A percentile compares a stretch with the other conserved stretches of the same genome.
Evolutionary conservation across 179 eudicot genomes (phyloP).

Genomic region (Gypsophila paniculata): DNA sequence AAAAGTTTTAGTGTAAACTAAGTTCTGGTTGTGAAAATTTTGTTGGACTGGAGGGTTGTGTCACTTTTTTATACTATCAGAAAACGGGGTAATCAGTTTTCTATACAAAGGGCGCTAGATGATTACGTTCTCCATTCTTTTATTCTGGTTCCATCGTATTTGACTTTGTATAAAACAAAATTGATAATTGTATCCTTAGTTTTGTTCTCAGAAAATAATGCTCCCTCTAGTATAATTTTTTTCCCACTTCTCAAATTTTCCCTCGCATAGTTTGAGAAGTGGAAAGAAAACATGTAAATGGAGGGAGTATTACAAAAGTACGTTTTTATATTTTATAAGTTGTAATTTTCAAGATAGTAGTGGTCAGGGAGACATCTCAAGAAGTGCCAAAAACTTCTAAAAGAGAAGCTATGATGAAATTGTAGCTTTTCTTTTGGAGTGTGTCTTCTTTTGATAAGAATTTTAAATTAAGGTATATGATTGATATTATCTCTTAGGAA

Average conservation of each 20-base stretch:
- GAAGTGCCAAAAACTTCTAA: neutral
- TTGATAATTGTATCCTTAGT: neutral
- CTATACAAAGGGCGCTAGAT: neutral
- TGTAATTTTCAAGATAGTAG: neutral
- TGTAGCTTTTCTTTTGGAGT: too few species aligned
- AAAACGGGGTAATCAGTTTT: neutral
- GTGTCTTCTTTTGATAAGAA: too few species aligned
- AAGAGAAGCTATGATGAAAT: neutral
- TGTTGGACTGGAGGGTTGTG: too few species aligned
- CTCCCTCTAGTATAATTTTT: too few species aligned
- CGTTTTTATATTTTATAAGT: too few species aligned
- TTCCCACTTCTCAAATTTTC: too few species aligned
- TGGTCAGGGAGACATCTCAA: neutral
- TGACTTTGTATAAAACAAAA: neutral
- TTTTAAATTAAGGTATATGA: neutral
- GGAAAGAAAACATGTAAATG: too few species aligned
- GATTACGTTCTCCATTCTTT: neutral
- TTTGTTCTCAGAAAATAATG: too few species aligned
- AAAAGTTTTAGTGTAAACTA: too few species aligned
- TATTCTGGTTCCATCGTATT: neutral
- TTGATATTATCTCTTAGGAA: neutral
- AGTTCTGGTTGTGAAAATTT: neutral
- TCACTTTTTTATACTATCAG: neutral
- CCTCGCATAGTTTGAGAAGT: too few species aligned
- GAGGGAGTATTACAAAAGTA: too few species aligned